Conservation (phyloP, 305 asterid species). For the Fraxinus xanthoxyloides region DNA sequence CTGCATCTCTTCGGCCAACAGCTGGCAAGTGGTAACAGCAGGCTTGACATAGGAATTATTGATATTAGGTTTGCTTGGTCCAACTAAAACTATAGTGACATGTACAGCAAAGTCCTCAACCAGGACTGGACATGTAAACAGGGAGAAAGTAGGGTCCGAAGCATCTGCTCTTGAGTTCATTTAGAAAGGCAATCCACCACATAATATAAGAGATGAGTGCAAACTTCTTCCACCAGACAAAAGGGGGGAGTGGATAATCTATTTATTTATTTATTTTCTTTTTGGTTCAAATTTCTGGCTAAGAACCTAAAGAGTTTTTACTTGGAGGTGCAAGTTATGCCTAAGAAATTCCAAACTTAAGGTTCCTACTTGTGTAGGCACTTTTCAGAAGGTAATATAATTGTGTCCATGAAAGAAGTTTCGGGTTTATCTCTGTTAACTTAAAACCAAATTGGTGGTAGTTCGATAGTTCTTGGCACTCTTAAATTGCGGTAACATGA, state of each 20-base stretch:
- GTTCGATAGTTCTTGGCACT: not conserved
- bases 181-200: not conserved
- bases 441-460: not conserved
- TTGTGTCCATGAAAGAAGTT: constrained; percentile 8
- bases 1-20: not conserved
- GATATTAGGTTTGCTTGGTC: not conserved
- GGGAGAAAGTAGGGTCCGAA: not conserved
- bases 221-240: not conserved
- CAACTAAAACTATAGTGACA: not conserved
- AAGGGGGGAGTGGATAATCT: not conserved
- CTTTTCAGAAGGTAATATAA: constrained; percentile 1
- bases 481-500: not conserved
- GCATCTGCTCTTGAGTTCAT: constrained; percentile 11
- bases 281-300: not conserved
- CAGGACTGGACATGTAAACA: not conserved
- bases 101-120: not conserved
- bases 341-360: constrained; percentile 1
- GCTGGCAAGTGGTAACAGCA: not conserved
- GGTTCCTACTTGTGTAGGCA: not conserved
- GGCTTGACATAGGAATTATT: constrained; percentile 1
- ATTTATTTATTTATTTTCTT: not conserved
- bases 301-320: not conserved
- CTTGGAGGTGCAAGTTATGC: not conserved
- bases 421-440: constrained; percentile 3
- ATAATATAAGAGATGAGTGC: not conserved